These are phyloP conservation scores for Citropsis articulata DNA, from an alignment of 345 rosid species.

Conservation along the genomic window DNA sequence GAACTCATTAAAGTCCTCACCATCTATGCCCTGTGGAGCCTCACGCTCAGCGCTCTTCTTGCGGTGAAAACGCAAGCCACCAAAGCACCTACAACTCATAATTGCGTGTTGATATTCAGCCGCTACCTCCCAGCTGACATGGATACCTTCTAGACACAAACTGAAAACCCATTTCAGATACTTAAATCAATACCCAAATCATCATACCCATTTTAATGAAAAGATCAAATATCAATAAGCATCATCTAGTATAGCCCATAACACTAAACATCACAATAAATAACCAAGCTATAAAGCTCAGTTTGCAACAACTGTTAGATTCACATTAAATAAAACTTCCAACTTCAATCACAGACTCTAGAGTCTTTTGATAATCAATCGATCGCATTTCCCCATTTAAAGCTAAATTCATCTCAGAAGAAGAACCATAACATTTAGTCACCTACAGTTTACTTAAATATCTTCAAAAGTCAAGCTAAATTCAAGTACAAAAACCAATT, in stretches of 20 bases:
- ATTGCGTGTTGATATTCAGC: slow-evolving; percentile 6
- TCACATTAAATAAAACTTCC: neutral
- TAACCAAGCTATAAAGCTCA: neutral
- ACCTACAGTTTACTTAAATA: neutral
- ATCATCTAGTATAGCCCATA: neutral
- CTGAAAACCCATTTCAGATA: neutral
- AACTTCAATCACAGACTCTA: neutral
- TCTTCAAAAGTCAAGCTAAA: neutral
- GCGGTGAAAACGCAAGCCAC: slow-evolving; percentile 1
- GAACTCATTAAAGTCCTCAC: slow-evolving; percentile 26
- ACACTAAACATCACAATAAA: neutral
- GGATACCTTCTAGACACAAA: neutral
- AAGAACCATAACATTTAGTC: neutral
- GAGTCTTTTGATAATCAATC: neutral
- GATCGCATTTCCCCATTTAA: neutral
- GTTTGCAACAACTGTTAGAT: neutral
- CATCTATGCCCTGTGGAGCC: slow-evolving; percentile 22
- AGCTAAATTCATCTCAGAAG: neutral
- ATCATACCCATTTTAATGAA: neutral
- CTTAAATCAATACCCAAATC: neutral
- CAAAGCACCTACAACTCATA: slow-evolving; percentile 50
- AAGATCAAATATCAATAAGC: neutral
- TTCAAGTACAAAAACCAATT: too few species aligned
- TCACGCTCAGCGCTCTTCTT: slow-evolving; percentile 6
- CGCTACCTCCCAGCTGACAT: slow-evolving; percentile 21